Percentiles rank a stretch among this genome's conserved stretches.
These are phyloP conservation scores for Phytophthora boehmeriae DNA, from an alignment of 352 stramenopile species.

Conservation along the genomic window DNA sequence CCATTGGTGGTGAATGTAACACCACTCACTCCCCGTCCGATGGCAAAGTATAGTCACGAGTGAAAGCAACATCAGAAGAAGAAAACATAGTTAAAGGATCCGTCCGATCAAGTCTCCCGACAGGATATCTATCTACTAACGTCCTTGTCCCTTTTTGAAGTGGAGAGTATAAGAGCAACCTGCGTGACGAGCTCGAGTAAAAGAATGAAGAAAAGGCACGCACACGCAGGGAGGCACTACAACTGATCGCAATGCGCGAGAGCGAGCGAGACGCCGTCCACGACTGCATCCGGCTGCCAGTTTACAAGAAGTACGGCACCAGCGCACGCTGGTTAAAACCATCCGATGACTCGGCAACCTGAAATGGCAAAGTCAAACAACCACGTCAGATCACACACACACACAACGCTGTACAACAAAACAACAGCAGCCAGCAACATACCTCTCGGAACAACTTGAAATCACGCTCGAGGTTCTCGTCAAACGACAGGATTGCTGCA, in stretches of 20 bases:
- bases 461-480: conserved; percentile 85
- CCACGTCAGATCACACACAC: conserved; percentile 12
- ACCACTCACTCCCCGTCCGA: conserved; percentile 29
- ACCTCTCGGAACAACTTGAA: conserved; percentile 92
- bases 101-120: conserved; percentile 35
- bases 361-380: conserved; percentile 21
- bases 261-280: conserved; percentile 16
- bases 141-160: conserved; percentile 48
- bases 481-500: conserved; percentile 80
- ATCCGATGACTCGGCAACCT: conserved; percentile 87
- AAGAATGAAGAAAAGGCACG: conserved; percentile 30
- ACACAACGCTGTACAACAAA: conserved; percentile 8
- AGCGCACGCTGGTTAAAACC: conserved; percentile 75
- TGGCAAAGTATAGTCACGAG: conserved; percentile 6
- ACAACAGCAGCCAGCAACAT: conserved; percentile 19
- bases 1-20: conserved; percentile 62
- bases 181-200: conserved; percentile 29
- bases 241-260: conserved; percentile 10
- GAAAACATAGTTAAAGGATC: conserved; percentile 43
- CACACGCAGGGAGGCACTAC: conserved; percentile 13
- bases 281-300: conserved; percentile 18
- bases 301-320: conserved; percentile 90
- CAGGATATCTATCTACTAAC: conserved; percentile 48
- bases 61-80: conserved; percentile 22
- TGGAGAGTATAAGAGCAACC: conserved; percentile 37